Evolutionary conservation across 2,329 filamentous ascomycete species (phyloP).

Genomic region (Xylariaceae sp.): DNA sequence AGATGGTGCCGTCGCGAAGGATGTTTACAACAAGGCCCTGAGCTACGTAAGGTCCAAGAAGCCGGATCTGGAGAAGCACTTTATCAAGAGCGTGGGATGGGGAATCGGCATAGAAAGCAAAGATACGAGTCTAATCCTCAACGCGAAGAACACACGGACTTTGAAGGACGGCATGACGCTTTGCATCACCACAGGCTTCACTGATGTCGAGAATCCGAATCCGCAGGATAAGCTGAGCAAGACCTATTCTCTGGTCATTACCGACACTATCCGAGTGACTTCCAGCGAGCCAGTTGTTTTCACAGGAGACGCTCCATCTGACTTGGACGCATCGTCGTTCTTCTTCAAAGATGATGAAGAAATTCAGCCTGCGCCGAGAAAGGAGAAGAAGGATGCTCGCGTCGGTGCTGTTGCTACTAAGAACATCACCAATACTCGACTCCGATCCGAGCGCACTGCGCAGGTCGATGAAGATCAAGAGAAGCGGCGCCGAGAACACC

Average conservation of each 20-base stretch:
- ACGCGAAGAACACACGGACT: conserved; percentile 74
- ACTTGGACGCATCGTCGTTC: conserved; percentile 92
- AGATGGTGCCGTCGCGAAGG: conserved; percentile 80
- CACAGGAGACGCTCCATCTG: conserved; percentile 85
- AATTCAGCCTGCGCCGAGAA: conserved; percentile 78
- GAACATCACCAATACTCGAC: conserved; percentile 90
- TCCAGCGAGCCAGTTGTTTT: conserved; percentile 77
- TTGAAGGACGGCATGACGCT: conserved; percentile 98
- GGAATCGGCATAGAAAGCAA: conserved; percentile 90
- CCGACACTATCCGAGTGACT: conserved; percentile 88
- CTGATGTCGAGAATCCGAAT: conserved; percentile 79
- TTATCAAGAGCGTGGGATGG: conserved; percentile 85
- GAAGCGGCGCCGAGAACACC: conserved; percentile 79
- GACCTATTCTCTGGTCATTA: conserved; percentile 81
- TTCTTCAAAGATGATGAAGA: conserved; percentile 98
- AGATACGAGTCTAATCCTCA: conserved; percentile 77
- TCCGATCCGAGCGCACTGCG: conserved; percentile 84
- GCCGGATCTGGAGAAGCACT: conserved; percentile 91
- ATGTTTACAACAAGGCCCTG: conserved; percentile 86
- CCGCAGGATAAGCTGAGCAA: conserved; percentile 87
- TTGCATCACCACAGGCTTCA: conserved; percentile 82
- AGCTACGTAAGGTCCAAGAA: conserved; percentile 80
- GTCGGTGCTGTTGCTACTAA: conserved; percentile 86
- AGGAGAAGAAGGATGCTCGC: conserved; percentile 77
- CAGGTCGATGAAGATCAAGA: conserved; percentile 88